Percentiles rank a stretch among this genome's conserved stretches.
Evolutionary conservation across 2,329 filamentous ascomycete genomes (phyloP).

Genomic region (Leptographium procerum): DNA sequence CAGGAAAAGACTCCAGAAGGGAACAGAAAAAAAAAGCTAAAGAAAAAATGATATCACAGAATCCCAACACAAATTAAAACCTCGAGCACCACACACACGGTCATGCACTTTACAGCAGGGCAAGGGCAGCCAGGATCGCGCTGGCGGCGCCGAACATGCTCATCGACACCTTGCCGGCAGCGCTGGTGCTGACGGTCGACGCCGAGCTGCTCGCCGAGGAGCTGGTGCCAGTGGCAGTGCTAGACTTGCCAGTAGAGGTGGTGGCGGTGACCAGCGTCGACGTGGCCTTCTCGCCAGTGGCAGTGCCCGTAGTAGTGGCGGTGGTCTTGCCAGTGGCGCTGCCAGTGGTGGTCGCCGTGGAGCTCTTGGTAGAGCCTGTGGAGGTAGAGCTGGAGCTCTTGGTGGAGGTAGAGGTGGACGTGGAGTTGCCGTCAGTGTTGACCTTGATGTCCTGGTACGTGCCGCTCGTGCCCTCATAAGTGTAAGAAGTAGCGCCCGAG

Average conservation of each 20-base stretch:
- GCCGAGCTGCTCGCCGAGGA: constrained; percentile 4
- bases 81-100: not conserved
- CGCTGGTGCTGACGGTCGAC: constrained; percentile 20
- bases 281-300: constrained; percentile 13
- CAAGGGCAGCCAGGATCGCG: constrained; percentile 16
- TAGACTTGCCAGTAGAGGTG: constrained; percentile 21
- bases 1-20: not conserved
- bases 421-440: constrained; percentile 22
- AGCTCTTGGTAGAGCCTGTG: not conserved
- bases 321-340: constrained; percentile 14
- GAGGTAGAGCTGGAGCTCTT: not conserved
- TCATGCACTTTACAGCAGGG: constrained; percentile 14
- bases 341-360: constrained; percentile 12
- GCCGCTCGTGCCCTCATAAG: constrained; percentile 38
- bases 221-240: constrained; percentile 8
- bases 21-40: not conserved
- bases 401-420: constrained; percentile 9
- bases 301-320: constrained; percentile 19
- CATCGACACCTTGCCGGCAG: constrained; percentile 12
- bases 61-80: not conserved
- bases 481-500: constrained; percentile 38
- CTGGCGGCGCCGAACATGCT: constrained; percentile 14
- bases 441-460: constrained; percentile 41
- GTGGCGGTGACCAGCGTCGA: constrained; percentile 9
- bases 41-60: not conserved